These are phyloP conservation scores for Microdochium bolleyi DNA, from an alignment of 2,329 filamentous ascomycete genomes.

Conservation along the genomic window DNA sequence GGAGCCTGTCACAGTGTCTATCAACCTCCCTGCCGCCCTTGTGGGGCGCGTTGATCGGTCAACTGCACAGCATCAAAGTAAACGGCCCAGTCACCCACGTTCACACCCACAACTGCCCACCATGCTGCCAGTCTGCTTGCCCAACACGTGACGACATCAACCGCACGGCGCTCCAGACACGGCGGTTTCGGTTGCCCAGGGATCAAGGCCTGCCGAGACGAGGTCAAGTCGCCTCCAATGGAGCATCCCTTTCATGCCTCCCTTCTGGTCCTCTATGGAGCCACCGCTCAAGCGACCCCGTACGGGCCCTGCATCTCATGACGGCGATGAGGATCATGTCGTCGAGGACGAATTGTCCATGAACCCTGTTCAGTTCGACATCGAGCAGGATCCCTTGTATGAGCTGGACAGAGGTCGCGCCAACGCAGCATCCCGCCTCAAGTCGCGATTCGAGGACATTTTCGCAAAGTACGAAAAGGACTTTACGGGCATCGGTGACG, in stretches of 20 bases:
- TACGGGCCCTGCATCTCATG: conserved; percentile 33
- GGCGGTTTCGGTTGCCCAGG: background rate
- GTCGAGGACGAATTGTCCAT: conserved; percentile 39
- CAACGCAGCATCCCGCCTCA: conserved; percentile 63
- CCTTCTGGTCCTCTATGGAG: conserved; percentile 36
- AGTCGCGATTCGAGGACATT: conserved; percentile 79
- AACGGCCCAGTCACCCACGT: background rate
- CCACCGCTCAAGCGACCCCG: conserved; percentile 53
- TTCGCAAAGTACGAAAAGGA: conserved; percentile 83
- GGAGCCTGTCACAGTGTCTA: background rate
- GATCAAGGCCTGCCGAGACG: background rate
- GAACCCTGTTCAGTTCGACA: conserved; percentile 36
- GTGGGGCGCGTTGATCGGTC: background rate
- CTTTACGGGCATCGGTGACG: conserved; percentile 77
- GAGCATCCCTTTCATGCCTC: conserved; percentile 1
- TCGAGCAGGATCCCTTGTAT: conserved; percentile 42
- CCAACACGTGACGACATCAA: background rate
- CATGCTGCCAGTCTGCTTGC: background rate
- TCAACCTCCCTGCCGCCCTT: background rate
- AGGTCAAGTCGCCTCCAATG: background rate
- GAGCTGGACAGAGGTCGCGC: conserved; percentile 55
- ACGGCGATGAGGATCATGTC: conserved; percentile 25
- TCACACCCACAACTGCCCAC: background rate
- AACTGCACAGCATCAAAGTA: background rate
- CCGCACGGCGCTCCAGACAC: background rate